Evolutionary conservation across 2,329 filamentous ascomycete species (phyloP), one percentile per base, ranked within the genome.

Genomic region (Fusarium anguioides): DNA sequence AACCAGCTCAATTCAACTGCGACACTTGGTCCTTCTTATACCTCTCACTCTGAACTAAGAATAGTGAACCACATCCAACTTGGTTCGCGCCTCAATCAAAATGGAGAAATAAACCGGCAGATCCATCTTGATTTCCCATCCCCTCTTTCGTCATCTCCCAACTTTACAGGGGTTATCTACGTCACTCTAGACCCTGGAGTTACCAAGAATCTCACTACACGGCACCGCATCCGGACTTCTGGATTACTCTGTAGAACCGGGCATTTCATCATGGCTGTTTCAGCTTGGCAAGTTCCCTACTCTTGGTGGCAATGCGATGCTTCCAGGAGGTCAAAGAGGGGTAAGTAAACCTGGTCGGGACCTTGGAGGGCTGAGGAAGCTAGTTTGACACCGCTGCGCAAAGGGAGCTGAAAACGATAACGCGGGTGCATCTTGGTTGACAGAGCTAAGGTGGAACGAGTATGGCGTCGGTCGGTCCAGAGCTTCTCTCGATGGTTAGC

Each of bases 101-200:
- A 50, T 56, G 46, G 53, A 61, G 64, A 54, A 66, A 53, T 68
- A 26, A 44, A 42, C 31, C 42, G 58, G 62, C 53, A 67, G 66
- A 69, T 69, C 62, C 53, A 50, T 60, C 60, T 57, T 6, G 53
- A 42, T 66, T 45, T 44, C 37, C 37, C 31, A 17, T 33, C 31
- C 57, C 55, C 50, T 64, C 61, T 69, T 66, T 64, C 61, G 48
- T 66, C 64, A 60, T 65, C 49, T 44, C 41, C 44, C 27, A 46
- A 41, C 44, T 36, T 20, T 42, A 48, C 52, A 57, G 62, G 68
- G 68, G 33, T 47, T 36, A 23, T 49, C 68, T 72, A 71, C 71
- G 71, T 73, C 71, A 73, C 63, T 62, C 49, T 52, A 48, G 65
- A 70, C 61, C 67, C 60, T 68, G 69, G n/a, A 56, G 24, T 40